Evolutionary conservation across 2,329 filamentous ascomycete species (phyloP).

Genomic region (Dothidotthia symphoricarpi): DNA sequence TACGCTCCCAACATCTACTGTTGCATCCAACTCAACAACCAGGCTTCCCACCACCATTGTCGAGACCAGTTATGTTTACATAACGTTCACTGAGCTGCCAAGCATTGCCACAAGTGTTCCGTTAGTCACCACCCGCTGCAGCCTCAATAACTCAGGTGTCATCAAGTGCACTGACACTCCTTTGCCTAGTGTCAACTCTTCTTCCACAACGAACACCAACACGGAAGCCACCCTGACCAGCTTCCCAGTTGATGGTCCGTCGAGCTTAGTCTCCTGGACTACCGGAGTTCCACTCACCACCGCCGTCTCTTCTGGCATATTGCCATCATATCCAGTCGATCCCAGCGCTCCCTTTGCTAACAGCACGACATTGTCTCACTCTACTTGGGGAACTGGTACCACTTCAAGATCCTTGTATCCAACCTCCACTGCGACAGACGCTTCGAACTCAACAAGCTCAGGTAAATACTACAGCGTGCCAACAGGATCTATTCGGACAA

Average conservation of each 20-base stretch:
- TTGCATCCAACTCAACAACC: conserved; percentile 4
- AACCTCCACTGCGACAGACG: conserved; percentile 1
- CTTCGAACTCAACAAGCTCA: too few relatives aligned
- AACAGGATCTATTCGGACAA: too few relatives aligned
- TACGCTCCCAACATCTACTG: background rate
- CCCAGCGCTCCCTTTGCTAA: conserved; percentile 14
- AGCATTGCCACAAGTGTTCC: conserved; percentile 5
- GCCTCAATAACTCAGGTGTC: background rate
- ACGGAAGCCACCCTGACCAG: conserved; percentile 21
- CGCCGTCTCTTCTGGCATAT: conserved; percentile 2
- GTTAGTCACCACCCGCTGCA: conserved; percentile 10
- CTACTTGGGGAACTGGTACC: conserved; percentile 8
- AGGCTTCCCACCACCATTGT: conserved; percentile 2
- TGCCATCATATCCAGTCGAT: conserved; percentile 1
- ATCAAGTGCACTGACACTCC: conserved; percentile 6
- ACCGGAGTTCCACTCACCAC: conserved; percentile 9
- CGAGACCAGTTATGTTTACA: conserved; percentile 4
- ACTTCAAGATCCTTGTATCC: background rate
- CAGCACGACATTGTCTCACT: conserved; percentile 3
- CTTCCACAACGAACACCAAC: conserved; percentile 9
- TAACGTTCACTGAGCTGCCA: conserved; percentile 3
- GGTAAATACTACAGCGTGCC: too few relatives aligned
- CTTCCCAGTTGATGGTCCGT: conserved; percentile 12
- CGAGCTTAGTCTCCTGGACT: conserved; percentile 1
- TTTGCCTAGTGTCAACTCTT: conserved; percentile 1